phyloP scores from a whole-genome alignment of 164 flowering plant genomes.

The Dillenia suffruticosa region DNA sequence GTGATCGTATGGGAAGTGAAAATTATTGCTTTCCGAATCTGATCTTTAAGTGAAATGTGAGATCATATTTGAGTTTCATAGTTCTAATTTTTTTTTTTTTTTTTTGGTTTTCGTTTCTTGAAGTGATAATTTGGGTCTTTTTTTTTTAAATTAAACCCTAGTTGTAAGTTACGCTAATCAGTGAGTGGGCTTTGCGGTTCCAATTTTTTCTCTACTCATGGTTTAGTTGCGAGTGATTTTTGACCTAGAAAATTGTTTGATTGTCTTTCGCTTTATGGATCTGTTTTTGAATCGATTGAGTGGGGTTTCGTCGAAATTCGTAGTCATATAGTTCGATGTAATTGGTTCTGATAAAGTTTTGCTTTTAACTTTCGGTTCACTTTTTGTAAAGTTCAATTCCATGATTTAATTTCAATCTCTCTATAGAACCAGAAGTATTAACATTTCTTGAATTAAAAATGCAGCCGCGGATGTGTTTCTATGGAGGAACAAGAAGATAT shows the following conservation, averaged over 20 bases:
- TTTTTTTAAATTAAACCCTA: no score
- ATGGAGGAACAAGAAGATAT: constrained; percentile 93
- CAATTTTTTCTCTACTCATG: no score
- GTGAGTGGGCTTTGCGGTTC: no score
- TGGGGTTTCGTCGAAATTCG: neutral
- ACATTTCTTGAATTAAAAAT: neutral
- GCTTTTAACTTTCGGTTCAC: neutral
- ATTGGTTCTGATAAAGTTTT: neutral
- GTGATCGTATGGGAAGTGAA: neutral
- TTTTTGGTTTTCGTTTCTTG: neutral
- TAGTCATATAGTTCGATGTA: neutral
- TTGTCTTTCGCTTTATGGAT: neutral
- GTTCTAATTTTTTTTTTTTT: neutral
- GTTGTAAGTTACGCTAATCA: no score
- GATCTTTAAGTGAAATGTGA: no score
- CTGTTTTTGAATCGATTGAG: constrained; percentile 3
- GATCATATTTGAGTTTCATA: neutral
- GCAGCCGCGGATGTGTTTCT: constrained; percentile 89
- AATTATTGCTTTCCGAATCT: no score
- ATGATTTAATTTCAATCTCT: no score
- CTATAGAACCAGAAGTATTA: no score
- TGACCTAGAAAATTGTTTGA: neutral
- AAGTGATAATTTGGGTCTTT: no score
- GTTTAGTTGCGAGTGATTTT: no score
- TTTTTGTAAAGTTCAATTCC: no score